Percentiles rank a stretch among this genome's conserved stretches.
phyloP scores from a whole-genome alignment of 352 stramenopile species.

The Paralagenidium karlingii region DNA sequence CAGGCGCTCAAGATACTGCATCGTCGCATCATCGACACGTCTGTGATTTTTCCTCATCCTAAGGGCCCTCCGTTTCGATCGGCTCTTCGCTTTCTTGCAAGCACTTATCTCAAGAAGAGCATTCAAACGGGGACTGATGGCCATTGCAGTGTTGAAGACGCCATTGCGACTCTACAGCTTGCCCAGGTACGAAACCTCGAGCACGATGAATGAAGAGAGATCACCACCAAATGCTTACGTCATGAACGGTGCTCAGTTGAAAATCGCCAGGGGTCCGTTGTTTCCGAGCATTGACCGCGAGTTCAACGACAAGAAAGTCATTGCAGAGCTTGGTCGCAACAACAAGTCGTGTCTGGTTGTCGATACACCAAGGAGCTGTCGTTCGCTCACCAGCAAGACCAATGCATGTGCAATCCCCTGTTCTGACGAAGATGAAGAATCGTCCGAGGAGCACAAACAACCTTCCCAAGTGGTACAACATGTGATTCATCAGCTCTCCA shows the following conservation, averaged over 20 bases:
- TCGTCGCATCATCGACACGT: conserved; percentile 67
- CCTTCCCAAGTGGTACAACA: conserved; percentile 36
- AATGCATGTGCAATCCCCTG: conserved; percentile 40
- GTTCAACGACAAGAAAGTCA: conserved; percentile 67
- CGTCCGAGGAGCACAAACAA: too few relatives aligned
- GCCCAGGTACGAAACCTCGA: conserved; percentile 12
- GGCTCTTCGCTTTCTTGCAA: conserved; percentile 58
- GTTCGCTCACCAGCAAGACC: conserved; percentile 42
- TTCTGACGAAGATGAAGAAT: conserved; percentile 21
- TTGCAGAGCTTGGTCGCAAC: conserved; percentile 44
- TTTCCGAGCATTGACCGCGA: conserved; percentile 62
- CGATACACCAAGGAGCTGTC: conserved; percentile 44
- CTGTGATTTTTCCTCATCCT: conserved; percentile 68
- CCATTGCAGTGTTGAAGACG: conserved; percentile 77
- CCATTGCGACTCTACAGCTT: conserved; percentile 59
- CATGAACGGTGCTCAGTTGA: conserved; percentile 21
- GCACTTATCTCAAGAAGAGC: conserved; percentile 45
- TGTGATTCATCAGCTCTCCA: conserved; percentile 68
- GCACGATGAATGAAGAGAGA: neutral
- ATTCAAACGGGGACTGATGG: conserved; percentile 64
- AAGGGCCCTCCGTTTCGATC: conserved; percentile 67
- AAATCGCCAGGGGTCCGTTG: conserved; percentile 57
- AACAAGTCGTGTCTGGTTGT: conserved; percentile 77
- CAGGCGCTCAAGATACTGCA: conserved; percentile 55
- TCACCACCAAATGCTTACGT: neutral